These are phyloP conservation scores for Monosporozyma unispora DNA, from an alignment of 805 yeast genomes.

Conservation along the genomic window DNA sequence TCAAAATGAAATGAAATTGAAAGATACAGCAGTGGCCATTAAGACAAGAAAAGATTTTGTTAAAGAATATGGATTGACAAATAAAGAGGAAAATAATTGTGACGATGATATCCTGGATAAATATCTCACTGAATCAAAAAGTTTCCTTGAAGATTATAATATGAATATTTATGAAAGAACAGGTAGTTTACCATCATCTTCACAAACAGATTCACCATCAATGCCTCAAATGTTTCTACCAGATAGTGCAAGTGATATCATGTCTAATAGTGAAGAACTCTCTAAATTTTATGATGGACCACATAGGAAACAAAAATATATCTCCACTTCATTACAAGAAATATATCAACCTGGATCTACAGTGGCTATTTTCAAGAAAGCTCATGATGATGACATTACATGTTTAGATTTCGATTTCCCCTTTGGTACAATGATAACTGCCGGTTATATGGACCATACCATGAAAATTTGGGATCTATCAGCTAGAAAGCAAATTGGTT, in stretches of 20 bases:
- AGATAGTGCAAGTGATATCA: slow-evolving; percentile 2
- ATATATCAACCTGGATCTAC: slow-evolving; percentile 34
- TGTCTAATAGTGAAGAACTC: not conserved
- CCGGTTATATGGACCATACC: slow-evolving; percentile 61
- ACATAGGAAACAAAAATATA: slow-evolving; percentile 5
- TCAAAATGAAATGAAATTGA: slow-evolving; percentile 42
- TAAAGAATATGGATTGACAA: slow-evolving; percentile 29
- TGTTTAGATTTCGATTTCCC: slow-evolving; percentile 63
- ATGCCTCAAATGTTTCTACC: slow-evolving; percentile 4
- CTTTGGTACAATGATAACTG: slow-evolving; percentile 65
- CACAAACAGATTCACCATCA: slow-evolving; percentile 1
- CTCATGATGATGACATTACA: slow-evolving; percentile 47
- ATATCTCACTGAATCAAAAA: slow-evolving; percentile 5
- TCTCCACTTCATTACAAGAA: slow-evolving; percentile 6
- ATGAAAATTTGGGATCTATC: slow-evolving; percentile 80
- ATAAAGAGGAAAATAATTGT: not conserved
- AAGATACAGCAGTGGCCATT: slow-evolving; percentile 35
- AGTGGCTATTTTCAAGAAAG: slow-evolving; percentile 39
- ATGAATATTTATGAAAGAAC: slow-evolving; percentile 1
- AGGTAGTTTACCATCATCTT: slow-evolving; percentile 4
- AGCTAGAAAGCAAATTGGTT: slow-evolving; percentile 40
- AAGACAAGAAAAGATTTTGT: slow-evolving; percentile 34
- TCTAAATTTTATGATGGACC: slow-evolving; percentile 6
- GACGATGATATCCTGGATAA: slow-evolving; percentile 6
- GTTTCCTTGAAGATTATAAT: slow-evolving; percentile 4